Conservation (phyloP, 768 basidiomycete species). For the Termitomyces eurrhizus region DNA sequence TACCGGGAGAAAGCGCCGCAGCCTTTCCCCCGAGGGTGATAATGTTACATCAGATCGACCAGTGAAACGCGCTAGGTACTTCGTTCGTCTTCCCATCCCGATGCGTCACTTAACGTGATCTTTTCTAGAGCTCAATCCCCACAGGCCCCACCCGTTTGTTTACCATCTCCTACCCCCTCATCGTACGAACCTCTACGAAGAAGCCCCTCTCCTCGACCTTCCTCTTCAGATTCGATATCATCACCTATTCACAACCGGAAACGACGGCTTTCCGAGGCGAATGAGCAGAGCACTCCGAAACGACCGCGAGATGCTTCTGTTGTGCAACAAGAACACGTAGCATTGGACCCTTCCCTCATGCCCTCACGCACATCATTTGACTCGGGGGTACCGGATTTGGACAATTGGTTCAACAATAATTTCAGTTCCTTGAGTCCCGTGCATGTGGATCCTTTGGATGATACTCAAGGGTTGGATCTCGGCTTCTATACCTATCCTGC, state of each 20-base stretch:
- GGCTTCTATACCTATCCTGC: constrained; percentile 6
- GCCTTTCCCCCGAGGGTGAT: constrained; percentile 2
- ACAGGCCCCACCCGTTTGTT: neutral
- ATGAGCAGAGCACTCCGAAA: constrained; percentile 19
- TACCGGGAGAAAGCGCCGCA: constrained; percentile 15
- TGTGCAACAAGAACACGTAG: constrained; percentile 21
- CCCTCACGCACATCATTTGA: constrained; percentile 1
- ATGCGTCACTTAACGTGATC: neutral
- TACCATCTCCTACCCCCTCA: constrained; percentile 15
- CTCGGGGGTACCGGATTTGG: constrained; percentile 17
- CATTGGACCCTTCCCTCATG: constrained; percentile 28
- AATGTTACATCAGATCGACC: neutral
- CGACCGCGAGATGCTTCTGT: constrained; percentile 17
- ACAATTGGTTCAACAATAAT: constrained; percentile 32
- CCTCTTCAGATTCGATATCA: neutral
- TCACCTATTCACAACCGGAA: constrained; percentile 24
- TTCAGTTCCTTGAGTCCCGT: constrained; percentile 14
- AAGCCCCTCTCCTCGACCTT: neutral
- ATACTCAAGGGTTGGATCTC: neutral
- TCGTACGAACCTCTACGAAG: constrained; percentile 2
- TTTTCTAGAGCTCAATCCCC: neutral
- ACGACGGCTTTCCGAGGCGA: constrained; percentile 33
- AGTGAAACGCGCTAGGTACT: constrained; percentile 18
- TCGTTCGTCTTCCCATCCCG: neutral
- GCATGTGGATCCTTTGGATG: constrained; percentile 21